These are phyloP conservation scores for Alisma plantagoaquatica DNA, from an alignment of 106 monocot species.

Conservation along the genomic window DNA sequence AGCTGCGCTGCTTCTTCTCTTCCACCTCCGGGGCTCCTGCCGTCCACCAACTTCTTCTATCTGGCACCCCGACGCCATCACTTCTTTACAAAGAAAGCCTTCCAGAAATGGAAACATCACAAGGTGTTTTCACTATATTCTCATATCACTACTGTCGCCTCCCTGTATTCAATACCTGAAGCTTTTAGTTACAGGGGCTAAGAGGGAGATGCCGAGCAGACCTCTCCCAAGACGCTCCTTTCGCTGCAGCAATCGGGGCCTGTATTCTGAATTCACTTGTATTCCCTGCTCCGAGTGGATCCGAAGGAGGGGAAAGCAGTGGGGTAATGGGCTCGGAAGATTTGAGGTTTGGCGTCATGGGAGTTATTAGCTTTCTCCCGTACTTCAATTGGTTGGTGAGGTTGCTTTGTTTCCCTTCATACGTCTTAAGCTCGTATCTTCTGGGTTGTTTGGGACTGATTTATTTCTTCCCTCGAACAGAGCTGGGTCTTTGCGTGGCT, in stretches of 20 bases:
- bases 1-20: no score
- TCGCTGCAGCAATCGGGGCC: constrained; percentile 73
- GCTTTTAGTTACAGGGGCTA: no score
- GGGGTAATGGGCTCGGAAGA: constrained; percentile 62
- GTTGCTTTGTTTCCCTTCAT: background rate
- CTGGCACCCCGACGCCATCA: no score
- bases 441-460: constrained; percentile 5
- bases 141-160: no score
- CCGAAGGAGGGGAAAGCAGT: constrained; percentile 21
- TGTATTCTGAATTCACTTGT: constrained; percentile 72
- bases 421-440: background rate
- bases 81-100: no score
- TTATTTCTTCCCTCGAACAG: constrained; percentile 19
- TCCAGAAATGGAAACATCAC: no score
- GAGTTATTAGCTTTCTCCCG: constrained; percentile 79
- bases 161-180: no score
- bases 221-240: constrained; percentile 69
- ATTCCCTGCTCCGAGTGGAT: constrained; percentile 27
- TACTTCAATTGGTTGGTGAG: constrained; percentile 98
- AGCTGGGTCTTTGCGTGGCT: constrained; percentile 98
- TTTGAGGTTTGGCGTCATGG: constrained; percentile 83
- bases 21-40: no score
- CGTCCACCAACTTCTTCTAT: no score
- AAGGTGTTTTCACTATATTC: no score
- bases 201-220: constrained; percentile 24